Base-by-base conservation (phyloP, 352 stramenopile genomes). In the Phytophthora fragariae region DNA sequence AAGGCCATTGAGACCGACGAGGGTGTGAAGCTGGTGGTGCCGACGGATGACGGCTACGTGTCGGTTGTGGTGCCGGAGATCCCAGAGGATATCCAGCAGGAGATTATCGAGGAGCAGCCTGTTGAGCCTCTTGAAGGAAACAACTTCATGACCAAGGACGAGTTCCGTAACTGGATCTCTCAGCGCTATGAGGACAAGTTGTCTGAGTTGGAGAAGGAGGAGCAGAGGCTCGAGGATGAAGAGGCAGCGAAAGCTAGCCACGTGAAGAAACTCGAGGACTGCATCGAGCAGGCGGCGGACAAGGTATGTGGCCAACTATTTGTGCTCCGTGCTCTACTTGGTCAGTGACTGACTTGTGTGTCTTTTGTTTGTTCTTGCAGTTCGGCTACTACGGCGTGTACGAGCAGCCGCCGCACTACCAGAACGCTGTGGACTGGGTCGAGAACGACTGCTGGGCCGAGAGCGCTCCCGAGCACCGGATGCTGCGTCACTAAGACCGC, bases 311-410 rank as follows among this genome's bases (percentile, higher is more conserved):
- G 3, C 27, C 19, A n/a, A 7, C 4, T 7, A 31, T 64, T 7
- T 24, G 44, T 5, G 12, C 11, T 39, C 8, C 9, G 8, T 52
- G 46, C 47, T 21, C 19, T 21, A 21, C 19, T 50, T 41, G 21
- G 21, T 3, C 27, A 47, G 37, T 68, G 17, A 41, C 60, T 54
- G 57, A 64, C 24, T 57, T 63, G 8, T 21, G 57, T 46, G 3
- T 14, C 5, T 62, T n/a, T 54, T 59, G 35, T 63, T 64, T 44
- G 8, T 68, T 39, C 2, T 24, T 60, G 11, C 41, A 88, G 73
- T 88, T 90, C 60, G 82, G 79, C 27, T 86, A 69, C 59, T 85
- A 86, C 52, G 80, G 80, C 21, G 76, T 86, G 57, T 90, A 88
- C 65, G 82, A 90, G 61, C 70, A 88, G 47, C 53, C 69, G 5